phyloP scores from a whole-genome alignment of 73 alveolate genomes.

The Tetrahymena thermophila region DNA sequence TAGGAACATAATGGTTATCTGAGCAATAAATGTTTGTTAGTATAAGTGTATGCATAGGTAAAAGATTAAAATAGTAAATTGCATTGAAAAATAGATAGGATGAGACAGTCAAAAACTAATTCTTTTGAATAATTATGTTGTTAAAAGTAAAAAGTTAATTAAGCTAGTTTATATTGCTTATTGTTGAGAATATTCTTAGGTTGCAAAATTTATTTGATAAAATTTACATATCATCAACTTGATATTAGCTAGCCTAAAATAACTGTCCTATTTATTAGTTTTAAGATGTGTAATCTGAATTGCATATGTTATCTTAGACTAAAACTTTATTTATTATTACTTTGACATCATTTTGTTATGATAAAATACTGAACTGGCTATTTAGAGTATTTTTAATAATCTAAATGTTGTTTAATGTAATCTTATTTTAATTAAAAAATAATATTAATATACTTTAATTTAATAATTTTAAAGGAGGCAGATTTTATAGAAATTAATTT shows the following conservation, averaged over 20 bases:
- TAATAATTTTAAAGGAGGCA: no score
- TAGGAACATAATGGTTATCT: neutral
- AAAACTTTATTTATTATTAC: neutral
- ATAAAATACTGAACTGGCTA: no score
- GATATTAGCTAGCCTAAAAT: neutral
- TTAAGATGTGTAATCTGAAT: neutral
- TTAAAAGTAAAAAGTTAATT: neutral
- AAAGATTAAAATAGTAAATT: neutral
- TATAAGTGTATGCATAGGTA: neutral
- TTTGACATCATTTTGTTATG: neutral
- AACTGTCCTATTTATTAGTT: neutral
- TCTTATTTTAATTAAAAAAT: no score
- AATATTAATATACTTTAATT: no score
- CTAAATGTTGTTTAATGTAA: no score
- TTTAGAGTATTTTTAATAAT: no score
- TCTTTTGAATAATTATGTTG: neutral
- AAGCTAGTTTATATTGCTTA: neutral
- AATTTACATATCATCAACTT: neutral
- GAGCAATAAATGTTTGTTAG: neutral
- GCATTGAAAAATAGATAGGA: neutral
- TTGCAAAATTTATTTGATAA: neutral
- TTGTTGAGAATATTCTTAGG: neutral
- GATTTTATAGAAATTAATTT: no score
- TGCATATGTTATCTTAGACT: neutral
- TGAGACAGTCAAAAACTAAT: neutral